These are phyloP conservation scores for Starmera stellimalicola DNA, from an alignment of 1,139 yeast genomes.

Conservation along the genomic window DNA sequence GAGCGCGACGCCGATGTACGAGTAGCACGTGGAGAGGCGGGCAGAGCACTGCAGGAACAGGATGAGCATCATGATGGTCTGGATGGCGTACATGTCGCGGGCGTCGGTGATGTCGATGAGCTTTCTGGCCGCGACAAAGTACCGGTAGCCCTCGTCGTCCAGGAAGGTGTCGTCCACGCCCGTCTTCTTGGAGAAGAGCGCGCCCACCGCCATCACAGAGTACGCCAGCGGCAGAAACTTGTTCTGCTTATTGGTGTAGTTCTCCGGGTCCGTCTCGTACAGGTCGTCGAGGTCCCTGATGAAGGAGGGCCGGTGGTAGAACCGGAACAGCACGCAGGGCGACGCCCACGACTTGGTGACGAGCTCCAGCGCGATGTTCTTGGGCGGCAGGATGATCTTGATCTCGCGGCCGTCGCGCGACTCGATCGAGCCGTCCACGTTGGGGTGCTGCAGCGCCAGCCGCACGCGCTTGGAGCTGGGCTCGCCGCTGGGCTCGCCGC, in stretches of 20 bases:
- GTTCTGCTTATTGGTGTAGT: slow-evolving; percentile 61
- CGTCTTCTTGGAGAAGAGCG: slow-evolving; percentile 41
- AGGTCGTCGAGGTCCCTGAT: slow-evolving; percentile 49
- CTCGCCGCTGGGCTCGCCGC: no score
- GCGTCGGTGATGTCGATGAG: slow-evolving; percentile 69
- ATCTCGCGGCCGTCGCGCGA: slow-evolving; percentile 37
- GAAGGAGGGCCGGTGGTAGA: slow-evolving; percentile 82
- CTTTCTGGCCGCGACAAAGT: slow-evolving; percentile 80
- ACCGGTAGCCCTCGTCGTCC: slow-evolving; percentile 78
- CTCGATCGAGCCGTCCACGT: slow-evolving; percentile 29
- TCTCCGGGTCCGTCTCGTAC: slow-evolving; percentile 55
- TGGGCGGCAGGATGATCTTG: slow-evolving; percentile 66
- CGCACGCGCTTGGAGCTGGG: slow-evolving; percentile 10
- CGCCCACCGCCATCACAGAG: slow-evolving; percentile 68
- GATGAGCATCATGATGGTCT: slow-evolving; percentile 59
- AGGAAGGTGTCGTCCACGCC: slow-evolving; percentile 36
- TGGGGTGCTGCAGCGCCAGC: slow-evolving; percentile 13
- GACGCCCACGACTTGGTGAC: slow-evolving; percentile 79
- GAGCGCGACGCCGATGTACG: slow-evolving; percentile 87
- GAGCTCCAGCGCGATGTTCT: slow-evolving; percentile 63
- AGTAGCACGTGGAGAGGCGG: slow-evolving; percentile 79
- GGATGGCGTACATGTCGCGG: slow-evolving; percentile 55
- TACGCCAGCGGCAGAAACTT: slow-evolving; percentile 67
- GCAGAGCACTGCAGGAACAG: slow-evolving; percentile 87
- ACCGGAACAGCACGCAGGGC: slow-evolving; percentile 79